Evolutionary conservation across 805 yeast genomes (phyloP), one percentile per base, ranked within the genome.

Genomic region (Candida easanensis): DNA sequence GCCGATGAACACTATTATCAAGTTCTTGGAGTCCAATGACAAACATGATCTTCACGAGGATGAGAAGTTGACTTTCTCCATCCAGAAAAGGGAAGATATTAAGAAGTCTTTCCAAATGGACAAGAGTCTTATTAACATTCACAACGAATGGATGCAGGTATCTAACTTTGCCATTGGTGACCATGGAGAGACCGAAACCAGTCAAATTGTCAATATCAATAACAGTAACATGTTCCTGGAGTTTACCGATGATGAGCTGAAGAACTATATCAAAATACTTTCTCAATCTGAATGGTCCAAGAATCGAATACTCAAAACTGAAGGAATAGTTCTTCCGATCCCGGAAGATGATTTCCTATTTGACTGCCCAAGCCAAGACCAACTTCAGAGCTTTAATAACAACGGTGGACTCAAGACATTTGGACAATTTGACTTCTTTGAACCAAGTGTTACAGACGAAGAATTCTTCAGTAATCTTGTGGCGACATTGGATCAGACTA

Each of bases 61-160:
- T 2, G 26, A 36, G 8, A 17, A 28, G 11, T 6, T 40, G 3
- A 17, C 44, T 16, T 38, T 39, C 25, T 6, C 31, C 1, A 4
- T 36, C 7, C 14, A 13, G 2, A 46, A 36, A 17, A 44, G 50
- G 23, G 49, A 50, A 7, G 40, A 41, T 10, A 39, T 50, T 25
- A 51, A 35, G 23, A 48, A 28, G 16, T 22, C 33, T 5, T 39
- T 50, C 4, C 49, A 45, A 28, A 36, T 33, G 40, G 43, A 43
- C 15, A 38, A 38, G 22, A 38, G 50, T 21, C 15, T 50, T n/a
- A 21, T 53, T 16, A 47, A 36, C 20, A 33, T 44, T 7, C 19
- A 36, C 16, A 27, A 32, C 26, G 52, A 47, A 33, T 53, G 58
- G 58, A 50, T 50, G 42, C 49, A 48, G 19, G 41, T 42, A 2